Evolutionary conservation across 352 stramenopile species (phyloP), one percentile per base, ranked within the genome.

Genomic region (Globisporangium rhizosaccharum): DNA sequence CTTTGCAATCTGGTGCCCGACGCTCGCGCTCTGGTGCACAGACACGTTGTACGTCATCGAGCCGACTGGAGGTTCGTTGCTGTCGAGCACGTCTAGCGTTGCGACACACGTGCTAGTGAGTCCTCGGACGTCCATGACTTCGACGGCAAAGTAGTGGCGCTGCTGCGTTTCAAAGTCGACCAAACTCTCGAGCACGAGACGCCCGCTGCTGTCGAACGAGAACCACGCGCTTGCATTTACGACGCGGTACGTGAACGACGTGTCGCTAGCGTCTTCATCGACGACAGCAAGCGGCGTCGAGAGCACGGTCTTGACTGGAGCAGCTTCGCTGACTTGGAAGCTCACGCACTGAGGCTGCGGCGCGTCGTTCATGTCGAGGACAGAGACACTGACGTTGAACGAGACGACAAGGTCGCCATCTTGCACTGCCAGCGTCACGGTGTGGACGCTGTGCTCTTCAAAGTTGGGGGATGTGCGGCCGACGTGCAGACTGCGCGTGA

Each of bases 101-200:
- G 68, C 28, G 3, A 73, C 59, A 26, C 76, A 85, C 8, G 53
- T 54, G 17, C 61, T 65, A n/a, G 57, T 82, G 8, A 78, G 63
- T 41, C 68, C 71, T 28, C 65, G 45, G 3, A 46, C 30, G 39
- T 85, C 76, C 11, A 41, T 60, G 7, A 57, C 69, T 52, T 81
- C 62, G n/a, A 79, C 30, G 3, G 41, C 50, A 48, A 83, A 50
- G 26, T 56, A 67, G 56, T 78, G 68, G 2, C 46, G 55, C 11
- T 58, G 52, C 26, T 67, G 63, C 2, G 48, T 59, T 51, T 83
- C 76, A 56, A 66, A 86, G 53, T 86, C 73, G 3, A 82, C 44
- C 0, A 56, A 5, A 18, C 59, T 53, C 7, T 72, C 66, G 3
- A 80, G 39, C 7, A 77, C 45, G 17, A 83, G 26, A 41, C 60